Evolutionary conservation across 495 filamentous ascomycete genomes (phyloP).

Genomic region (Geoglossum glabrum): DNA sequence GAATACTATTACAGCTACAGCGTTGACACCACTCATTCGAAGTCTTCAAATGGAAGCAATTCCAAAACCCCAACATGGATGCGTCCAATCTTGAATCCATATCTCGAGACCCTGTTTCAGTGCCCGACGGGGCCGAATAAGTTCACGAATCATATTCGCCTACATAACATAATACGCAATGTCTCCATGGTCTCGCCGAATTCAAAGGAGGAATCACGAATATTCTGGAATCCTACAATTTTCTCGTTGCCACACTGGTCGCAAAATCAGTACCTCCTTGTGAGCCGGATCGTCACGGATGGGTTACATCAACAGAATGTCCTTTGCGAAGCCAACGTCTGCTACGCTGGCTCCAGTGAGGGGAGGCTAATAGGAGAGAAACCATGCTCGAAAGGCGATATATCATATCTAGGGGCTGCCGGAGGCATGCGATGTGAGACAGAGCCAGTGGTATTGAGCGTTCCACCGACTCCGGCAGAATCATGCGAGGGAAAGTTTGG

Average conservation of each 20-base stretch:
- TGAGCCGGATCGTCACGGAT: conserved; percentile 19
- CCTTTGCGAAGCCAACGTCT: conserved; percentile 22
- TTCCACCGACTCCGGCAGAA: conserved; percentile 23
- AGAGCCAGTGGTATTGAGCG: conserved; percentile 15
- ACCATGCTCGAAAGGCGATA: conserved; percentile 17
- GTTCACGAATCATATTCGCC: conserved; percentile 17
- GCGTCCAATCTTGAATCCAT: conserved; percentile 6
- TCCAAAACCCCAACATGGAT: not conserved
- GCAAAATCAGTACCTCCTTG: conserved; percentile 20
- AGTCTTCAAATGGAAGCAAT: not conserved
- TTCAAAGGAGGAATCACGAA: conserved; percentile 9
- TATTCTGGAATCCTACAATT: conserved; percentile 24
- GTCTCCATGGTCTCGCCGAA: conserved; percentile 17
- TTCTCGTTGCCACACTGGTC: conserved; percentile 22
- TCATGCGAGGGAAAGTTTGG: conserved; percentile 17
- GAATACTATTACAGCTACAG: conserved; percentile 10
- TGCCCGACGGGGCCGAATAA: conserved; percentile 15
- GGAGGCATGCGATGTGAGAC: conserved; percentile 19
- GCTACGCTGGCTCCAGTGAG: conserved; percentile 10
- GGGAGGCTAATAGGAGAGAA: conserved; percentile 11
- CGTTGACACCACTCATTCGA: not conserved
- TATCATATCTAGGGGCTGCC: conserved; percentile 13
- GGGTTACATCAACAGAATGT: conserved; percentile 21
- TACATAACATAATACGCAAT: conserved; percentile 17
- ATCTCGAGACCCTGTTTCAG: conserved; percentile 14